These are phyloP conservation scores for Vigna radiata DNA, from an alignment of 306 rosid genomes.

Conservation along the genomic window DNA sequence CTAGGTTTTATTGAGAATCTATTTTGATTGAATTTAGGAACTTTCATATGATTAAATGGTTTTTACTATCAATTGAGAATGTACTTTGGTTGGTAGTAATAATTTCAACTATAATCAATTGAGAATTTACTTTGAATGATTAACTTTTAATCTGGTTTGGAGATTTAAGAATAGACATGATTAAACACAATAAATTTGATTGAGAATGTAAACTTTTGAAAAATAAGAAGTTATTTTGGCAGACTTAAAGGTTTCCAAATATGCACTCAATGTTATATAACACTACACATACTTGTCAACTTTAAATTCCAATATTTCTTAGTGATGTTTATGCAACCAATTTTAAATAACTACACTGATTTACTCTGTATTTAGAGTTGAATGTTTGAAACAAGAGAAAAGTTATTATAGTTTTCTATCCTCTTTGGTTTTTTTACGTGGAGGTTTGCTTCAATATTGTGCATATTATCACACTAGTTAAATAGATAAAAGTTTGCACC, in stretches of 20 bases:
- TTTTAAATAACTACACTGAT: constrained; percentile 9
- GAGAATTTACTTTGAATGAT: too few species aligned
- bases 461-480: neutral
- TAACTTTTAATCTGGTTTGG: too few species aligned
- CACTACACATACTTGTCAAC: constrained; percentile 8
- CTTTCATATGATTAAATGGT: too few species aligned
- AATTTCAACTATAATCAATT: too few species aligned
- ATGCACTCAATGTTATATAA: constrained; percentile 11
- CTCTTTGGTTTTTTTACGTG: constrained; percentile 13
- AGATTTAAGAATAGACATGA: too few species aligned
- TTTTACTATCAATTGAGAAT: too few species aligned
- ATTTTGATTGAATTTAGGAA: too few species aligned
- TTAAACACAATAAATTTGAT: too few species aligned
- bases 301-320: neutral
- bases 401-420: constrained; percentile 25
- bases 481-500: constrained; percentile 14
- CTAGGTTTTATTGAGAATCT: too few species aligned
- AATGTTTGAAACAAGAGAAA: constrained; percentile 25
- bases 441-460: constrained; percentile 14
- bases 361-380: neutral
- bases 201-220: too few species aligned
- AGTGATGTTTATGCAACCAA: neutral
- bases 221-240: neutral
- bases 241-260: neutral
- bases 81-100: too few species aligned